These are phyloP conservation scores for Ophiostoma angusticollis DNA, from an alignment of 2,329 filamentous ascomycete species.

Conservation along the genomic window DNA sequence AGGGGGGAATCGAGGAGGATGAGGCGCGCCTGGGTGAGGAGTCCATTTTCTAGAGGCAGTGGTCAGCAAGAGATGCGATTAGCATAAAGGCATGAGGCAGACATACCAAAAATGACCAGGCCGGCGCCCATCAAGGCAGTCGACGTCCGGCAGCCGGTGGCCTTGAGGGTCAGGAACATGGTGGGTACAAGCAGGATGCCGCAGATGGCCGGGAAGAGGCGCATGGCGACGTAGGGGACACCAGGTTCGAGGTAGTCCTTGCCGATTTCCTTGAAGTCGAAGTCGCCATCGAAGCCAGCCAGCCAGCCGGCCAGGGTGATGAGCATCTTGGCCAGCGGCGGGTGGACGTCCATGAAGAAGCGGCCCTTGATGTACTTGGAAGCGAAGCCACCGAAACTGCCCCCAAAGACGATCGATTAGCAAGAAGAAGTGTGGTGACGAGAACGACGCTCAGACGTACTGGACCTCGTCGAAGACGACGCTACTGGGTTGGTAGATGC, in stretches of 20 bases:
- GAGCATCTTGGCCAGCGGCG: constrained; percentile 88
- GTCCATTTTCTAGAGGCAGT: constrained; percentile 64
- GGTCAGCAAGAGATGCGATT: not conserved
- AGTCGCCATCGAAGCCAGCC: constrained; percentile 86
- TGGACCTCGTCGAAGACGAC: constrained; percentile 99
- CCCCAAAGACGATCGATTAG: not conserved
- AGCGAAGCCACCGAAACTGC: constrained; percentile 91
- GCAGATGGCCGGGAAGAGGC: constrained; percentile 78
- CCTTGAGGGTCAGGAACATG: constrained; percentile 92
- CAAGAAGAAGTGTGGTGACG: not conserved
- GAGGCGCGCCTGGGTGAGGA: constrained; percentile 85
- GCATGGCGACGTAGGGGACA: constrained; percentile 96
- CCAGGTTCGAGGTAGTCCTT: constrained; percentile 94
- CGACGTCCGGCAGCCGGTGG: constrained; percentile 73
- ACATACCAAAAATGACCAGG: constrained; percentile 80
- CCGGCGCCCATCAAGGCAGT: constrained; percentile 74
- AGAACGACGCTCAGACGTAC: constrained; percentile 42
- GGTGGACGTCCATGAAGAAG: constrained; percentile 99
- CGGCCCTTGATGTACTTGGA: constrained; percentile 98
- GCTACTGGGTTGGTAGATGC: constrained; percentile 90
- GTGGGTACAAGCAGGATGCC: constrained; percentile 79
- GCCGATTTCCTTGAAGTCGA: constrained; percentile 99
- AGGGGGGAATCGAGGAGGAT: constrained; percentile 94
- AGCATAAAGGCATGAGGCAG: not conserved
- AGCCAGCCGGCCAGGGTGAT: constrained; percentile 91